Conservation (phyloP, 164 flowering plant species). For the Houttuynia cordata region DNA sequence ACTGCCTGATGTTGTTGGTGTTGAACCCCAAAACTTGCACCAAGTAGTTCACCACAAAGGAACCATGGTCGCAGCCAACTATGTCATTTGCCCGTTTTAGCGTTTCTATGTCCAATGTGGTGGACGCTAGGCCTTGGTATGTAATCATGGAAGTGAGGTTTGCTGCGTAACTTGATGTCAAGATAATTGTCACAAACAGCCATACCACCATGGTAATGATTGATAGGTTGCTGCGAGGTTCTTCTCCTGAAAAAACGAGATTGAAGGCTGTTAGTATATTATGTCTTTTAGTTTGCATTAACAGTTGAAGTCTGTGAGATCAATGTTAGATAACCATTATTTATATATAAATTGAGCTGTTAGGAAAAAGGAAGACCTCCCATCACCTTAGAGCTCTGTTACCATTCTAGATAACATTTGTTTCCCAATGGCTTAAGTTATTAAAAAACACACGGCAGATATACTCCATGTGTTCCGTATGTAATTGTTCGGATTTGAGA, state of each 20-base stretch:
- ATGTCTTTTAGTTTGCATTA: not conserved
- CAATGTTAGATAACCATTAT: no score
- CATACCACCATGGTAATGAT: conserved; percentile 14
- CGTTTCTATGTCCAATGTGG: not conserved
- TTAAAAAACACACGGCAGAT: no score
- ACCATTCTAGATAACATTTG: no score
- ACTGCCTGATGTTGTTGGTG: conserved; percentile 1
- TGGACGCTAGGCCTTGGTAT: conserved; percentile 3
- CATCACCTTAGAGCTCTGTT: no score
- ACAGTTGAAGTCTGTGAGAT: no score
- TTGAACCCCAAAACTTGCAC: conserved; percentile 7
- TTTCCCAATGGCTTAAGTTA: no score
- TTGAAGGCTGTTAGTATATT: no score
- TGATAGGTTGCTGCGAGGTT: conserved; percentile 10
- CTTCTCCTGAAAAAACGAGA: conserved; percentile 3
- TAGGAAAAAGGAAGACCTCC: no score
- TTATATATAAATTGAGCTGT: no score
- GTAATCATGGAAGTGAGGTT: conserved; percentile 1
- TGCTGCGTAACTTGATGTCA: conserved; percentile 19
- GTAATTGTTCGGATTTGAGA: no score
- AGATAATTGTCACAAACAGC: conserved; percentile 16
- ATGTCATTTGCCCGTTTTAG: conserved; percentile 1
- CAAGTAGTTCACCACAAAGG: conserved; percentile 8
- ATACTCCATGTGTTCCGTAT: no score
- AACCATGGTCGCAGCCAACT: conserved; percentile 8